A percentile compares a stretch with the other conserved stretches of the same genome.
phyloP scores from a whole-genome alignment of 139 green algal species.

The Closterium sp. region DNA sequence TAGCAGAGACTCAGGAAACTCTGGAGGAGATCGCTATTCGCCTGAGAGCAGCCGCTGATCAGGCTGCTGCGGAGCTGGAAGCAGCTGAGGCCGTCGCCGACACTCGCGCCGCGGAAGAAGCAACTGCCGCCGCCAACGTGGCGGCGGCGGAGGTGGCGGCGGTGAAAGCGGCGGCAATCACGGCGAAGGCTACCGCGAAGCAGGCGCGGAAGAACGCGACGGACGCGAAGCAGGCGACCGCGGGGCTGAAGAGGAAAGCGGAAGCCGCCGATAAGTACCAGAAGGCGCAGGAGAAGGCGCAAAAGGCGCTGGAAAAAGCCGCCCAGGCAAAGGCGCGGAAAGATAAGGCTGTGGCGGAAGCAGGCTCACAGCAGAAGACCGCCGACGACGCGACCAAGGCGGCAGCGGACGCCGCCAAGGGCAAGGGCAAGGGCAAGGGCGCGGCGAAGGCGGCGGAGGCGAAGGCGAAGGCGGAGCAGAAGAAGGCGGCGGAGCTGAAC shows the following conservation, averaged over 20 bases:
- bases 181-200: background rate
- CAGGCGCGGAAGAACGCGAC: background rate
- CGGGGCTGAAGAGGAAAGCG: slow-evolving; percentile 1
- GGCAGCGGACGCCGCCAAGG: background rate
- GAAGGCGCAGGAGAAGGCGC: background rate
- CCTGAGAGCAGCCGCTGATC: background rate
- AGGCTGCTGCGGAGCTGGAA: background rate
- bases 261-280: slow-evolving; percentile 1
- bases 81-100: background rate
- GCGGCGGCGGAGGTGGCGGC: background rate
- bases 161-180: background rate
- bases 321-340: background rate
- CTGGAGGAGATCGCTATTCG: background rate
- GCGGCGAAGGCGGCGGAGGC: background rate
- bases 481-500: background rate
- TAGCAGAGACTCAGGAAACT: background rate
- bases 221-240: background rate
- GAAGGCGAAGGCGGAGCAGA: background rate
- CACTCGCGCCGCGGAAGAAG: background rate
- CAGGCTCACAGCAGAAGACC: background rate
- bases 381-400: background rate
- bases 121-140: background rate
- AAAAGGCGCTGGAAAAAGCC: background rate
- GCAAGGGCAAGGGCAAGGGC: background rate
- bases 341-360: background rate